Evolutionary conservation across 108 stramenopile genomes (phyloP), one percentile per base, ranked within the genome.

Genomic region (Nitzschia inconspicua): DNA sequence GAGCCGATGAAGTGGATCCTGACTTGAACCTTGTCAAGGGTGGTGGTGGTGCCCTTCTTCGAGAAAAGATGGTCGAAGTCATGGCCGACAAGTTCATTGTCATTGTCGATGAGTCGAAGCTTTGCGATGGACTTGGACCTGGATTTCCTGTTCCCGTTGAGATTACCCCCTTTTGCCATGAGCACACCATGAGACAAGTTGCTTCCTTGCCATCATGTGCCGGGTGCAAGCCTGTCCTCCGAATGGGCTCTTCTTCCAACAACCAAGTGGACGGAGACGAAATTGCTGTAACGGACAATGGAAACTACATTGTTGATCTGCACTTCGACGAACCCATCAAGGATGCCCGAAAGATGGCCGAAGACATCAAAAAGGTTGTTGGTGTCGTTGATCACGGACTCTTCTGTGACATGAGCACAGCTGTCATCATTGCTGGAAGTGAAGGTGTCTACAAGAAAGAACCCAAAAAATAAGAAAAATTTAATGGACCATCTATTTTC

Each of bases 351-450:
- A 77, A 65, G 43, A 83, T 94, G 78, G 95, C 94, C 11, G 19
- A 18, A 7, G 91, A 95, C 58, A 63, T 99, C 41, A 96, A 96
- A 78, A 89, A 87, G 63, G 95, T 90, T 9, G 91, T 91, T 16
- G 97, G 98, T 13, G 97, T 98, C 37, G 97, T 98, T 13, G 97
- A 98, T 51, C 97, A 98, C 74, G 98, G 98, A 24, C 77, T 99
- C 34, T 99, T 99, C 77, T 85, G 90, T 51, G 95, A 89, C 50
- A 97, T 99, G 97, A 84, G 97, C 13, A 93, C 94, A 26, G 95
- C 92, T 39, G 96, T 95, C 37, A 96, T 98, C 54, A 95, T 98
- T 65, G 98, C 97, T 28, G 94, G 96, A 47, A 57, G 67, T 9
- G 95, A 98, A 50, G 98, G 98, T 44, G 94, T 96, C 76, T 74